These are phyloP conservation scores for Seiridium unicorne DNA, from an alignment of 2,329 filamentous ascomycete genomes.

Conservation along the genomic window DNA sequence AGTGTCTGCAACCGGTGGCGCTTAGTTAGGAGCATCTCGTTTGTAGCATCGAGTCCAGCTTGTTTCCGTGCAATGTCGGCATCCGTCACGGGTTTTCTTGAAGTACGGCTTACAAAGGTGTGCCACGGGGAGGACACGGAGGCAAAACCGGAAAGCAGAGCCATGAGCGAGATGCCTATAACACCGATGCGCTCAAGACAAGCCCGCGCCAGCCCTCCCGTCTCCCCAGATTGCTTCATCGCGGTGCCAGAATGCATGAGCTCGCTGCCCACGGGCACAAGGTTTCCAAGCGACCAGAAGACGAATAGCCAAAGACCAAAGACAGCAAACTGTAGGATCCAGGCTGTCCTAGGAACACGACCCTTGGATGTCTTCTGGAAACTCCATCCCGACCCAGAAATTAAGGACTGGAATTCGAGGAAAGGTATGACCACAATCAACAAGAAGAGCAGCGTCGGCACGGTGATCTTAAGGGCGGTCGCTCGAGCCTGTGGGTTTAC, in stretches of 20 bases:
- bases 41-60: slow-evolving; percentile 73
- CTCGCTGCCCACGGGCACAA: slow-evolving; percentile 48
- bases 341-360: slow-evolving; percentile 56
- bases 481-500: slow-evolving; percentile 67
- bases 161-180: slow-evolving; percentile 84
- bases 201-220: slow-evolving; percentile 43
- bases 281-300: slow-evolving; percentile 75
- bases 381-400: slow-evolving; percentile 57
- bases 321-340: slow-evolving; percentile 60
- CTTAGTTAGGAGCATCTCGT: slow-evolving; percentile 76
- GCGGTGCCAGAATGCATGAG: slow-evolving; percentile 38
- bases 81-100: slow-evolving; percentile 63
- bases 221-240: slow-evolving; percentile 36
- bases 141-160: slow-evolving; percentile 82
- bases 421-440: slow-evolving; percentile 76
- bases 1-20: slow-evolving; percentile 69
- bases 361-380: slow-evolving; percentile 59
- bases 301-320: slow-evolving; percentile 68
- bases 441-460: slow-evolving; percentile 69
- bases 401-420: slow-evolving; percentile 70
- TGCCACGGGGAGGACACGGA: slow-evolving; percentile 89
- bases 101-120: slow-evolving; percentile 65
- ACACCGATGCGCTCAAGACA: slow-evolving; percentile 73
- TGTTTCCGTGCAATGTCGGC: slow-evolving; percentile 75
- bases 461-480: slow-evolving; percentile 65